A percentile compares a stretch with the other conserved stretches of the same genome.
phyloP scores from a whole-genome alignment of 768 basidiomycete species.

The Chalciporus chontae region DNA sequence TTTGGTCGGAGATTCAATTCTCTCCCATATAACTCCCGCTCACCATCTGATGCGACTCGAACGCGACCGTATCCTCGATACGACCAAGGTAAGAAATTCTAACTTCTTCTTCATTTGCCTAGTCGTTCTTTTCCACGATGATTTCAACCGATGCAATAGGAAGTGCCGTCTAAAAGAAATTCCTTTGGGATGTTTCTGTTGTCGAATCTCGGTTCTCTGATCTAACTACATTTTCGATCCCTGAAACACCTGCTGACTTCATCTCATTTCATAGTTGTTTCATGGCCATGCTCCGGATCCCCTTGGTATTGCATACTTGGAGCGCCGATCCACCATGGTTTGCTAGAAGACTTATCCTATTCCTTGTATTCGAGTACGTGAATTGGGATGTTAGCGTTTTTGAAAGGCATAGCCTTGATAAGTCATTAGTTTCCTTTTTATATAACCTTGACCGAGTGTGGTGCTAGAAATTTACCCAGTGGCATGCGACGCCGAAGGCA shows the following conservation, averaged over 20 bases:
- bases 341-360: not conserved
- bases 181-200: slow-evolving; percentile 22
- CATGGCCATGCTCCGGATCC: no score
- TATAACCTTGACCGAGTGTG: no score
- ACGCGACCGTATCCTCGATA: not conserved
- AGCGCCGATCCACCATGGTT: no score
- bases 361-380: slow-evolving; percentile 4
- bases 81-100: slow-evolving; percentile 17
- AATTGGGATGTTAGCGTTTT: slow-evolving; percentile 19
- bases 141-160: slow-evolving; percentile 35
- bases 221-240: not conserved
- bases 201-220: slow-evolving; percentile 36
- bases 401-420: not conserved
- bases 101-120: not conserved
- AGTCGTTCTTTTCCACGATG: slow-evolving; percentile 16
- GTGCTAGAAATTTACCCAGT: no score
- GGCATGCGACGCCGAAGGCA: no score
- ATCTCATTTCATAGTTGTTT: not conserved
- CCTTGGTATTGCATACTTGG: no score
- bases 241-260: not conserved
- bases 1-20: slow-evolving; percentile 30
- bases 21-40: slow-evolving; percentile 5
- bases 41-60: not conserved
- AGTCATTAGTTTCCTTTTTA: no score
- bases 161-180: slow-evolving; percentile 35